Conservation (phyloP, 164 flowering plant genomes). For the Magnolia changhungtana region DNA sequence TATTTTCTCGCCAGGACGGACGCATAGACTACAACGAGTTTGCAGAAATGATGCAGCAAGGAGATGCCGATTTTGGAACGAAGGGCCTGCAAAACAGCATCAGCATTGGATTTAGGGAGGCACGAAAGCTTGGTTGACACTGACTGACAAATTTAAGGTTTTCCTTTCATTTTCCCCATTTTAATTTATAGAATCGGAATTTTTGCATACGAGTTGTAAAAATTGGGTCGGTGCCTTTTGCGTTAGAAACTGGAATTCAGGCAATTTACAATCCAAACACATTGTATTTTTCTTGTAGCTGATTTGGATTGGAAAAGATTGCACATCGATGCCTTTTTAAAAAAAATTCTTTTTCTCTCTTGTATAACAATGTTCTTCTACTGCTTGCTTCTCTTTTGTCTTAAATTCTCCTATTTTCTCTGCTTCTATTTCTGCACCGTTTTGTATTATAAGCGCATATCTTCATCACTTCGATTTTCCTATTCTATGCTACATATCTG, state of each 20-base stretch:
- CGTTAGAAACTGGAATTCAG: constrained; percentile 5
- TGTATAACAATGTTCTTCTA: no score
- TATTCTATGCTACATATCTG: not conserved
- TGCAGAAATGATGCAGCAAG: constrained; percentile 85
- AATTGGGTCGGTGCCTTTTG: constrained; percentile 7
- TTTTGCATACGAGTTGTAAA: constrained; percentile 20
- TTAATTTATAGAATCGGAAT: constrained; percentile 4
- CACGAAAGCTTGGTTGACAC: constrained; percentile 43
- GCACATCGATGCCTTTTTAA: not conserved
- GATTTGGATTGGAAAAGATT: not conserved
- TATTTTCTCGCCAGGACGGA: constrained; percentile 64
- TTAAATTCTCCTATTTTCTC: no score
- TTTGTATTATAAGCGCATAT: not conserved
- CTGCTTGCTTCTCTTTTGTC: no score
- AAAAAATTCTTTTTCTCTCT: no score
- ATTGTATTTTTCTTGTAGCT: not conserved
- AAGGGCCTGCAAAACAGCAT: constrained; percentile 33
- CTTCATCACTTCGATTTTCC: not conserved
- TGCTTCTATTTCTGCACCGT: no score
- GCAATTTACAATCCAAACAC: not conserved
- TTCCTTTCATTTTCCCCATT: not conserved
- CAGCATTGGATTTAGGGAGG: constrained; percentile 54
- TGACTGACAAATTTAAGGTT: not conserved
- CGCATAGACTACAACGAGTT: constrained; percentile 85
- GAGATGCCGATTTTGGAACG: constrained; percentile 47